These are phyloP conservation scores for Chiua virens DNA, from an alignment of 768 basidiomycete genomes.

Conservation along the genomic window DNA sequence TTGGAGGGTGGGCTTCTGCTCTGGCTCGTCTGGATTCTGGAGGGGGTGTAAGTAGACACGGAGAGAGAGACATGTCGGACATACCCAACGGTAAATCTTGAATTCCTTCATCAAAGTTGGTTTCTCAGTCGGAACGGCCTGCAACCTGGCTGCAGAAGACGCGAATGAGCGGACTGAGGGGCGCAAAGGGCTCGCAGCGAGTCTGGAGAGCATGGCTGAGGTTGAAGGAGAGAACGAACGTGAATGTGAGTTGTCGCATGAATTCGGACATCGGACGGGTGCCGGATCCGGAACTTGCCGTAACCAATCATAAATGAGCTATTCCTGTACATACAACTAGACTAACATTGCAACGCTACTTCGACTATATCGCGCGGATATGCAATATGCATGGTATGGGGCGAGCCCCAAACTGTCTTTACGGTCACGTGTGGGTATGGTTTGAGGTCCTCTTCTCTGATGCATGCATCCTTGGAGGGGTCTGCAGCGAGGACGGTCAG, in stretches of 20 bases:
- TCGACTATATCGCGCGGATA: constrained; percentile 11
- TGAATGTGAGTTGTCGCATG: constrained; percentile 12
- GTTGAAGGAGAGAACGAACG: not conserved
- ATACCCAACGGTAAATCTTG: constrained; percentile 98
- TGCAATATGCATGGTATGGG: constrained; percentile 14
- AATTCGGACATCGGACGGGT: constrained; percentile 10
- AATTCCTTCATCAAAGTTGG: constrained; percentile 85
- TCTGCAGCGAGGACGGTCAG: constrained; percentile 5
- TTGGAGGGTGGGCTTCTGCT: constrained; percentile 87
- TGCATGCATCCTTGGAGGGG: not conserved
- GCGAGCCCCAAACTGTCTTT: constrained; percentile 2
- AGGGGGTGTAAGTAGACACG: not conserved
- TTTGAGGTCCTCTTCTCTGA: not conserved
- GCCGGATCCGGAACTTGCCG: constrained; percentile 16
- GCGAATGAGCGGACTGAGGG: constrained; percentile 31
- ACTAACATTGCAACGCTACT: not conserved
- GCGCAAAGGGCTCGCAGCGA: constrained; percentile 6
- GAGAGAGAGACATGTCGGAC: not conserved
- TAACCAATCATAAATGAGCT: constrained; percentile 19
- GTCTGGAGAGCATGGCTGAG: constrained; percentile 15
- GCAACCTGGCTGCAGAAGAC: constrained; percentile 23
- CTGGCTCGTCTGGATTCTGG: constrained; percentile 93
- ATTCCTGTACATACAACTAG: not conserved
- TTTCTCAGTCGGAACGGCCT: constrained; percentile 59
- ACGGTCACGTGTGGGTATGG: not conserved